Percentiles rank a stretch among this genome's conserved stretches.
Evolutionary conservation across 192 early-diverging fungal species (phyloP).

Genomic region (Gaertneriomyces semiglobifer): DNA sequence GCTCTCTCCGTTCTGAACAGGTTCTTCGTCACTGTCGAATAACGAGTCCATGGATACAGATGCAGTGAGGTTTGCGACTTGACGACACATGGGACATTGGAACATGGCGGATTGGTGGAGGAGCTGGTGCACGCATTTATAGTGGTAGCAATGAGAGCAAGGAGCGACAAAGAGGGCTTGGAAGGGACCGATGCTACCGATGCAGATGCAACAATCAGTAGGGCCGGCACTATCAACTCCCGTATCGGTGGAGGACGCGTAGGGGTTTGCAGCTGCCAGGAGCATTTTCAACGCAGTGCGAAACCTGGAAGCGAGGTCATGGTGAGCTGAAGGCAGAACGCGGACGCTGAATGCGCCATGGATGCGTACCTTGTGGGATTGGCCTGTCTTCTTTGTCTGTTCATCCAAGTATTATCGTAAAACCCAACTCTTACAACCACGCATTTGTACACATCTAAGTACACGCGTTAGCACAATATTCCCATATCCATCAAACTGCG

Average conservation of each 20-base stretch:
- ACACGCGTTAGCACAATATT: too few species aligned
- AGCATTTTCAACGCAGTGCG: slow-evolving; percentile 47
- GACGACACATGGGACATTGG: slow-evolving; percentile 61
- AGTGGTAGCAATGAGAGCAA: slow-evolving; percentile 65
- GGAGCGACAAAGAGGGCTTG: slow-evolving; percentile 62
- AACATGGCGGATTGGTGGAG: slow-evolving; percentile 55
- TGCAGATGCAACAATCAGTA: slow-evolving; percentile 61
- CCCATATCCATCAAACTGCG: neutral
- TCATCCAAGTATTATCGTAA: slow-evolving; percentile 51
- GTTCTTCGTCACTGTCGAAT: slow-evolving; percentile 31
- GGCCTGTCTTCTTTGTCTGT: slow-evolving; percentile 44
- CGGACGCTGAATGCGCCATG: too few species aligned
- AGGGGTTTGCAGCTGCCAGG: slow-evolving; percentile 54
- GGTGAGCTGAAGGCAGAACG: too few species aligned
- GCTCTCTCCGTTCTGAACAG: neutral
- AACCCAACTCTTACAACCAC: slow-evolving; percentile 47
- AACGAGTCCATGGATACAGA: slow-evolving; percentile 48
- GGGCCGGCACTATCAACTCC: slow-evolving; percentile 37
- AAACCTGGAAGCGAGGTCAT: slow-evolving; percentile 31
- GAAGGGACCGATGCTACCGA: slow-evolving; percentile 50
- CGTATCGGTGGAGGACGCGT: slow-evolving; percentile 31
- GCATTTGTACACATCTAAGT: slow-evolving; percentile 49
- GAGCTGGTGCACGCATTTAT: slow-evolving; percentile 53
- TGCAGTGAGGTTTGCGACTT: slow-evolving; percentile 60
- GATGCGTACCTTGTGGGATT: slow-evolving; percentile 49